Evolutionary conservation across 495 filamentous ascomycete genomes (phyloP), one percentile per base, ranked within the genome.

Genomic region (Clavariopsis aquatica): DNA sequence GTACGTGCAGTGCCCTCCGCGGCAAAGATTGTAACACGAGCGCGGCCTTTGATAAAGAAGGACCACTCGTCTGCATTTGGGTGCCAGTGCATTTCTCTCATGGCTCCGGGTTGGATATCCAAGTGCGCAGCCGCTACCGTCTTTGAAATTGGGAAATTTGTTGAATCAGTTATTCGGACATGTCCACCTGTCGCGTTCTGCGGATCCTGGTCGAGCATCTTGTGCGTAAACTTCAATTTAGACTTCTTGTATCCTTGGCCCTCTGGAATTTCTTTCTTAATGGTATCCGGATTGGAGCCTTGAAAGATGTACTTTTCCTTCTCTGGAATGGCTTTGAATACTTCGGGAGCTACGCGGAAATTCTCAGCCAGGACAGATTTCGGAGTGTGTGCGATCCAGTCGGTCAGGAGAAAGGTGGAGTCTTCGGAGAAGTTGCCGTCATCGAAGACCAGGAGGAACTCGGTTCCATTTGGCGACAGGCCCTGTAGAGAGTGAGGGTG

Each of bases 71-170:
- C 89, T 23, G 83, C 84, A 9, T 80, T 82, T 0, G 87, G 85
- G 65, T 91, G 89, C 89, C 89, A 93, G 75, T 93, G 89, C 45
- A 93, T 83, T 71, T 93, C 89, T 2, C 89, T 83, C 82, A 93
- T 83, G 0, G 84, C 87, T 43, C 88, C 88, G 0, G 89, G 88
- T 43, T 85, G 78, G 19, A 93, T 81, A 51, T 75, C 74, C 9
- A 87, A 69, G 66, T 86, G 84, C 7, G 84, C 86, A 1, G 86
- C 85, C 0, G 86, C 84, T 17, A 89, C 78, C 0, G 83, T 88
- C 66, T 83, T 78, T 47, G 85, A 84, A 62, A 89, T 79, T 22
- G 81, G 80, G 67, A 89, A 89, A 70, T 87, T 88, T 27, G 72
- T 80, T n/a, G 84, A 84, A 71, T 89, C 86, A 2, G 82, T 80